Base-by-base conservation (phyloP, 805 yeast genomes). In the Sporopachydermia lactativora region DNA sequence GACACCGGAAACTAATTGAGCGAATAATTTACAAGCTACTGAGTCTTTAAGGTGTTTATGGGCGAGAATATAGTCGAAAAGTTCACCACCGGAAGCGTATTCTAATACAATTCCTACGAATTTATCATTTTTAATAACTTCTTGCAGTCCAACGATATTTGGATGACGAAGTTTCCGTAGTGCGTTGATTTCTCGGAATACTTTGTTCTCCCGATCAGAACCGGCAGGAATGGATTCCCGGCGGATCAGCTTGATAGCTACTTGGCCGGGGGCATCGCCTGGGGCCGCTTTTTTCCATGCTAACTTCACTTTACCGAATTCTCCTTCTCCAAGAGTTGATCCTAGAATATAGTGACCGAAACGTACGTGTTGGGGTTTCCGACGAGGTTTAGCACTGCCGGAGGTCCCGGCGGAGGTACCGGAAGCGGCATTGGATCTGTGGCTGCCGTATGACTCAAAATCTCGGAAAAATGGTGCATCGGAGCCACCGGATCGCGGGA, bases 21-120 rank as follows among this genome's bases (percentile, higher is more conserved):
- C 86, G 67, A 92, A 92, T 41, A 92, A 59, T 43, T 83, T 69
- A 52, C 94, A 81, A 1, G 97, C 96, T 42, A 74, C 71, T 17
- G 80, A 68, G 54, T 92, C 98, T 55, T 89, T 89, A 44, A 92
- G 68, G 55, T 81, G 78, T 53, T 89, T 76, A 55, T 88, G 85
- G 48, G 78, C 81, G 44, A 86, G 71, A 44, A 92, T 92, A 57
- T 88, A 83, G 57, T 88, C 95, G 54, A 92, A 92, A 45, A 92
- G 72, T 59, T 92, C 98, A 41, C 98, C 98, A 11, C 97, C 97
- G 2, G 94, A 81, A 2, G 97, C 97, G 60, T 89, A 92, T 53
- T 92, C 97, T 43, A 92, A 68, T 2, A 92, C 97, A 17, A 92
- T 92, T 16, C 98, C 98, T 45, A 92, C 88, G 59, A 92, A 89